These are phyloP conservation scores for Macrocybe gigantea DNA, from an alignment of 768 basidiomycete genomes.

Conservation along the genomic window DNA sequence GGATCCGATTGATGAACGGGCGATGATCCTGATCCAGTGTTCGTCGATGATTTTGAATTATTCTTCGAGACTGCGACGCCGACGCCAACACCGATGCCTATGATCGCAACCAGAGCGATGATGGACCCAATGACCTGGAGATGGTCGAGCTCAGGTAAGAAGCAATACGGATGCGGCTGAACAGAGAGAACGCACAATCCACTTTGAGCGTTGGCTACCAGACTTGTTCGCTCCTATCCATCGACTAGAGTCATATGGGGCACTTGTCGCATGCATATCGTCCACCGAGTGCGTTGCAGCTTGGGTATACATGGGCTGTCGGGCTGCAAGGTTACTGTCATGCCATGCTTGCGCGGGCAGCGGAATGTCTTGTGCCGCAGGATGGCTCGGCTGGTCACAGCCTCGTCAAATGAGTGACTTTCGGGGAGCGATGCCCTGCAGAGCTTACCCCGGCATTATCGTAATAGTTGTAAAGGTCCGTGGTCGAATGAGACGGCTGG, in stretches of 20 bases:
- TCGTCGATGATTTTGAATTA: conserved; percentile 19
- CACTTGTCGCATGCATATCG: background rate
- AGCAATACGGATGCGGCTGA: background rate
- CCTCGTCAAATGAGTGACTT: background rate
- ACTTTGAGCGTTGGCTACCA: conserved; percentile 14
- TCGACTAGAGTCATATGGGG: conserved; percentile 1
- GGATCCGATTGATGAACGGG: conserved; percentile 25
- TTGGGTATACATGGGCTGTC: conserved; percentile 1
- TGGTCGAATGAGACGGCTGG: conserved; percentile 8
- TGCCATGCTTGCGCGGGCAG: too few relatives aligned
- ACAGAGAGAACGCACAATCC: conserved; percentile 12
- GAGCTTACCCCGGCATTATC: conserved; percentile 11
- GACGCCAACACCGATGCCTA: conserved; percentile 45
- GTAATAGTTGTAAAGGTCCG: conserved; percentile 12
- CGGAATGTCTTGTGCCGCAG: too few relatives aligned
- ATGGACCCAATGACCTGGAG: conserved; percentile 42
- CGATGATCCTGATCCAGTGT: conserved; percentile 4
- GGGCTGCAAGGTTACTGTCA: background rate
- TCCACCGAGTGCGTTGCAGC: conserved; percentile 1
- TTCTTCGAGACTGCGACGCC: conserved; percentile 48
- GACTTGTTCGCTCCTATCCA: conserved; percentile 12
- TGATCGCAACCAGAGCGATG: conserved; percentile 28
- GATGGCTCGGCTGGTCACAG: background rate
- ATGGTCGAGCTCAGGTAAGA: background rate
- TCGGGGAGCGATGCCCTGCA: conserved; percentile 1